Base-by-base conservation (phyloP, 441 rosid genomes). In the Breynia disticha region DNA sequence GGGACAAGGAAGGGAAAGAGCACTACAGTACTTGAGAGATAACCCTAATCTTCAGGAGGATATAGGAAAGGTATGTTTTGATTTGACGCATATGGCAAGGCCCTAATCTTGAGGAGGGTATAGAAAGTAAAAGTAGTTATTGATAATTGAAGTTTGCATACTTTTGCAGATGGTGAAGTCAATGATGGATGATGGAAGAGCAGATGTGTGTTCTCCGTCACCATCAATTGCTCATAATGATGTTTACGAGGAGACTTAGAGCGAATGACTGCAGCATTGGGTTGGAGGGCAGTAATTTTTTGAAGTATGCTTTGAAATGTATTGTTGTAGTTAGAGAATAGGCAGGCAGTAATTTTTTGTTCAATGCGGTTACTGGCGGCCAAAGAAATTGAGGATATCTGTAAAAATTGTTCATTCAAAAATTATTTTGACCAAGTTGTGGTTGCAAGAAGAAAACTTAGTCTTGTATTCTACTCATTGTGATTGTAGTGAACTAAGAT, bases 11-110 rank as follows among this genome's bases (percentile, higher is more conserved):
- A 84, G 96, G 64, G 98, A 87, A 39, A 85, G 58, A 71, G 94
- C 96, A 59, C 57, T 87, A 54, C 98, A 87, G 28, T 79, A 81
- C 64, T 71, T 87, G 67, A 76, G 77, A 61, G 96, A 90, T 56
- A 79, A 79, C 63, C 88, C 87, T 52, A 39, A 63, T 66, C 76
- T 79, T 48, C 74, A 55, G 4, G 87, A 74, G 21, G 88, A 87
- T 65, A 77, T 90, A 50, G 96, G 85, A 65, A 90, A 85, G 96
- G 97, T n/a, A n/a, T n/a, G n/a, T n/a, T n/a, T n/a, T n/a, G n/a
- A n/a, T 90, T 63, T 17, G 5, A 44, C 57, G 41, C 60, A 48
- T 54, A 42, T 17, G 9, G 3, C n/a, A 41, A 41, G 2, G 15
- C n/a, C 44, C 13, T 41, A 3, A 48, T 21, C 38, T 1, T 16